Evolutionary conservation across 1,284 basidiomycete species (phyloP).

Genomic region (Tilletia setariae): DNA sequence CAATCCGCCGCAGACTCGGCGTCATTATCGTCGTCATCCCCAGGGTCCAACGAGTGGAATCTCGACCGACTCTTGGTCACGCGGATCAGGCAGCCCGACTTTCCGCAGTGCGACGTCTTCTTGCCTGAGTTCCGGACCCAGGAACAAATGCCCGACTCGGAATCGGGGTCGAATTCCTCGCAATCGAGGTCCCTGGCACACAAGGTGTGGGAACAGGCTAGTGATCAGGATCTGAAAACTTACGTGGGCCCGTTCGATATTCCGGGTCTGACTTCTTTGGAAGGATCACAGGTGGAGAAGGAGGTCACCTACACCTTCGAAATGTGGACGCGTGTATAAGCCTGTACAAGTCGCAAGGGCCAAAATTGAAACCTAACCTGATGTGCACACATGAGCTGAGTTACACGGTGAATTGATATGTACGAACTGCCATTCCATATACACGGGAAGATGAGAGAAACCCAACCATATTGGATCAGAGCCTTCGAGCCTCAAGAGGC

Average conservation of each 20-base stretch:
- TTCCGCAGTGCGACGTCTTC: conserved; percentile 79
- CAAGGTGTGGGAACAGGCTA: background rate
- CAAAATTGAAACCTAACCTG: too few relatives aligned
- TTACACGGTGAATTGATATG: too few relatives aligned
- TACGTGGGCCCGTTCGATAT: background rate
- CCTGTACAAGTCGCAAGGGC: too few relatives aligned
- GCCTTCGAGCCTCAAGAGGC: too few relatives aligned
- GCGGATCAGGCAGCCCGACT: conserved; percentile 70
- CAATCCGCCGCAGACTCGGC: conserved; percentile 24
- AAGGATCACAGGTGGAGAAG: background rate
- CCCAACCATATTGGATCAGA: background rate
- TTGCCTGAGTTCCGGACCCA: conserved; percentile 68
- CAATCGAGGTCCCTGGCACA: background rate
- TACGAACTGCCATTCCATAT: too few relatives aligned
- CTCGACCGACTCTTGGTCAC: conserved; percentile 66
- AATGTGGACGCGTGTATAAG: conserved; percentile 8
- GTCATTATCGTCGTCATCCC: background rate
- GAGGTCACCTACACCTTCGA: background rate
- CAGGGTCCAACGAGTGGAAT: background rate
- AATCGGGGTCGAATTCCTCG: background rate
- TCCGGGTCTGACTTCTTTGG: background rate
- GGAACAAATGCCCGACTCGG: conserved; percentile 19
- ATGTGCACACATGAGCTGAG: too few relatives aligned
- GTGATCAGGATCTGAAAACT: background rate
- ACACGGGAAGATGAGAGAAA: too few relatives aligned